Evolutionary conservation across 257 asterid species (phyloP).

Genomic region (Leonotis leonurus): DNA sequence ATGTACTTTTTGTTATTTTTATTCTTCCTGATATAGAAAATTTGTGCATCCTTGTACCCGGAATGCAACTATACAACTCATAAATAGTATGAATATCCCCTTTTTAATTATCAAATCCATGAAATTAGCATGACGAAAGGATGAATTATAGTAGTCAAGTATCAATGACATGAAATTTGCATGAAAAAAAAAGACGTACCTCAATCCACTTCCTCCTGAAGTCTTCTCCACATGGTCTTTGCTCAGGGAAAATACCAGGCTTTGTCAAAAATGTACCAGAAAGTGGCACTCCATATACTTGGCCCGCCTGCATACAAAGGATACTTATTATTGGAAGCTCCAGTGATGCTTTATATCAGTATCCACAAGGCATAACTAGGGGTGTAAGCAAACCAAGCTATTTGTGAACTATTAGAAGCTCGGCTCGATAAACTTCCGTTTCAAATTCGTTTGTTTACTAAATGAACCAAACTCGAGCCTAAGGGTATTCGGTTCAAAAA

Average conservation of each 20-base stretch:
- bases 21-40: neutral
- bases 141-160: slow-evolving; percentile 1
- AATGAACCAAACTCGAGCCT: no score
- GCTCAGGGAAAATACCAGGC: slow-evolving; percentile 82
- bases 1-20: neutral
- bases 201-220: slow-evolving; percentile 95
- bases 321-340: slow-evolving; percentile 10
- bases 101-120: neutral
- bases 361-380: no score
- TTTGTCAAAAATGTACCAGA: slow-evolving; percentile 69
- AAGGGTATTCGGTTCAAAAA: no score
- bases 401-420: no score
- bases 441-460: no score
- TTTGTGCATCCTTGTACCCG: neutral
- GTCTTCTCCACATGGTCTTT: slow-evolving; percentile 90
- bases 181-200: slow-evolving; percentile 41
- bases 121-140: neutral
- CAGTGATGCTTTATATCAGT: slow-evolving; percentile 3
- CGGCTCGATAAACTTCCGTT: no score
- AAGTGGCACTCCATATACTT: slow-evolving; percentile 95
- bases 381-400: no score
- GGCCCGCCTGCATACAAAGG: slow-evolving; percentile 72
- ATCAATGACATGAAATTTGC: slow-evolving; percentile 16
- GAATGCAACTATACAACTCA: neutral
- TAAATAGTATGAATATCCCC: neutral